Base-by-base conservation (phyloP, 306 rosid species). In the Mucuna pruriens region DNA sequence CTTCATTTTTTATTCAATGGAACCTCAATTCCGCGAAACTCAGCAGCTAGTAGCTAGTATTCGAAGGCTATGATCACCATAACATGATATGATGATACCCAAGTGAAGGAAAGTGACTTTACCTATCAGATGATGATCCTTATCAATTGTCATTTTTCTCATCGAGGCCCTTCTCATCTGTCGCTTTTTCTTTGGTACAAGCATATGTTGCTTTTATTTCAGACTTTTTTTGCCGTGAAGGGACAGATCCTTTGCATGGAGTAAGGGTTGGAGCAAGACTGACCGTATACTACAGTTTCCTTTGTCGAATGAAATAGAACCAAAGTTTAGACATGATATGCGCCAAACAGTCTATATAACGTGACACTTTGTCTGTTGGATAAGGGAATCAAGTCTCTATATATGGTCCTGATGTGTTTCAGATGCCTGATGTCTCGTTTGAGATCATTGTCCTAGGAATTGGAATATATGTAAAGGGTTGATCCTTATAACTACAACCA, bases 171-270 rank as follows among this genome's bases (percentile, higher is more conserved):
- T 34, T 36, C 15, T 64, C 46, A 19, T 33, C 9, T 67, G 55
- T 68, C 38, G 74, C 74, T 68, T 68, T 68, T 68, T 20, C 20
- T 68, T 42, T 42, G 55, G 55, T 68, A 68, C 55, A 44, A 68
- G 74, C 74, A 68, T 75, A 29, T 22, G 75, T 44, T 70, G 40
- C 42, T 71, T 71, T 72, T 72, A 4, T 73, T 72, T 49, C 25
- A 71, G 61, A 4, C 44, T 4, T 49, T 51, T 70, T 9, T 2
- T 2, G 20, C 12, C 3, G 2, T 36, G 78, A 62, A 62, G 42
- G 23, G 68, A 15, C 23, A 0, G 80, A 44, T 44, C 57, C 70
- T 39, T 42, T 8, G 39, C 68, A 38, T 31, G 77, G 77, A n/a
- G 58, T 2, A 69, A 38, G 63, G 19, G 17, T 55, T 55, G 40